Conservation (phyloP, 768 basidiomycete species). For the Gloeopeniophorella convolvens region DNA sequence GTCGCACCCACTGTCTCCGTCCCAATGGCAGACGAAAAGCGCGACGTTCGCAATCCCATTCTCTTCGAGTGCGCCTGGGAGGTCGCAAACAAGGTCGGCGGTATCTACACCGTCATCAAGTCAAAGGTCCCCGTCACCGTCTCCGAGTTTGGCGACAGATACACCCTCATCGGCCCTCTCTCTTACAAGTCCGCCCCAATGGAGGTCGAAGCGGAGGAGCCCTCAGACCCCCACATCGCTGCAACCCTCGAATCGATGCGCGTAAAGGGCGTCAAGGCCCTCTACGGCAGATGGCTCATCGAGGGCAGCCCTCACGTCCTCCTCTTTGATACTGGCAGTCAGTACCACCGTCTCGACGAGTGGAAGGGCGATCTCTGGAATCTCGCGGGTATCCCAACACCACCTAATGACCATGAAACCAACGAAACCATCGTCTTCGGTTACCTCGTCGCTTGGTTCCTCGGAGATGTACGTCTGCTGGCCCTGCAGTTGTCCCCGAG, state of each 20-base stretch:
- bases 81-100: slow-evolving; percentile 98
- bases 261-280: slow-evolving; percentile 82
- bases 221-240: slow-evolving; percentile 72
- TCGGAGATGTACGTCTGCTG: slow-evolving; percentile 75
- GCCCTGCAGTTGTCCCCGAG: not conserved
- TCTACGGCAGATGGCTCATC: slow-evolving; percentile 98
- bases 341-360: slow-evolving; percentile 85
- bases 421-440: slow-evolving; percentile 98
- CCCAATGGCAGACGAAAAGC: slow-evolving; percentile 35
- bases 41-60: slow-evolving; percentile 72
- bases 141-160: slow-evolving; percentile 90
- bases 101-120: slow-evolving; percentile 99
- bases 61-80: slow-evolving; percentile 98
- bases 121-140: slow-evolving; percentile 99
- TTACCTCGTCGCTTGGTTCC: slow-evolving; percentile 98
- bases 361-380: slow-evolving; percentile 99
- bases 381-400: slow-evolving; percentile 93
- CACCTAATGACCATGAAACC: slow-evolving; percentile 94
- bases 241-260: slow-evolving; percentile 77
- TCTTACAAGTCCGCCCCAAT: slow-evolving; percentile 98
- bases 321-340: slow-evolving; percentile 90
- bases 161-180: slow-evolving; percentile 95
- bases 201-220: slow-evolving; percentile 95
- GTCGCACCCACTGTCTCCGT: not conserved
- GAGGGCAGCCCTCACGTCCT: slow-evolving; percentile 94